Percentiles rank a stretch among this genome's conserved stretches.
These are phyloP conservation scores for Hibiscus syriacus DNA, from an alignment of 345 rosid species.

Conservation along the genomic window DNA sequence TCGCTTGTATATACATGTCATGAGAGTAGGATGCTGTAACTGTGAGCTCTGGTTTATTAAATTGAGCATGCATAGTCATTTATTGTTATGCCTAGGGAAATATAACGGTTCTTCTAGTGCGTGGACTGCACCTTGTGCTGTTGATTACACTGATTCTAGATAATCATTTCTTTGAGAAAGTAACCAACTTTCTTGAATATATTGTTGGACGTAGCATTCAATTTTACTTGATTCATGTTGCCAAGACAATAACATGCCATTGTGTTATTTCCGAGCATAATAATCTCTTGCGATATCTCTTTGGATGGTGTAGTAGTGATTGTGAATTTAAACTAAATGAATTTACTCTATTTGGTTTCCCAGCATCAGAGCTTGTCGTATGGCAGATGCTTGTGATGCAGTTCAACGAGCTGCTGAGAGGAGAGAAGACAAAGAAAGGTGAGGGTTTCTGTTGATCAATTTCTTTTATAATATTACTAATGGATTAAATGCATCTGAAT, in stretches of 20 bases:
- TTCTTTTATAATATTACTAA: background rate
- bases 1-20: background rate
- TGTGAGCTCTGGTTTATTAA: background rate
- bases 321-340: conserved; percentile 1
- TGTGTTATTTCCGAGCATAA: background rate
- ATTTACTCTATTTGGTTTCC: background rate
- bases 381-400: background rate
- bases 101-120: too few species aligned
- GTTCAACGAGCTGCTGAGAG: background rate
- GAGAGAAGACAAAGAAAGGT: background rate
- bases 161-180: background rate
- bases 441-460: background rate
- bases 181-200: background rate
- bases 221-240: background rate
- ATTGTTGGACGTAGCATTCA: background rate
- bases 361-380: conserved; percentile 3
- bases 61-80: background rate
- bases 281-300: background rate
- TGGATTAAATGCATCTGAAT: background rate
- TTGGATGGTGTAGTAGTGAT: too few species aligned
- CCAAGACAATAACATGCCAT: background rate
- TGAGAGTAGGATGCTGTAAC: background rate
- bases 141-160: background rate
- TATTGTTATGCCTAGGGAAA: background rate
- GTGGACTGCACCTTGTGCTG: too few species aligned